A percentile compares a stretch with the other conserved stretches of the same genome.
phyloP scores from a whole-genome alignment of 73 alveolate species.

The Urostyla sp. region DNA sequence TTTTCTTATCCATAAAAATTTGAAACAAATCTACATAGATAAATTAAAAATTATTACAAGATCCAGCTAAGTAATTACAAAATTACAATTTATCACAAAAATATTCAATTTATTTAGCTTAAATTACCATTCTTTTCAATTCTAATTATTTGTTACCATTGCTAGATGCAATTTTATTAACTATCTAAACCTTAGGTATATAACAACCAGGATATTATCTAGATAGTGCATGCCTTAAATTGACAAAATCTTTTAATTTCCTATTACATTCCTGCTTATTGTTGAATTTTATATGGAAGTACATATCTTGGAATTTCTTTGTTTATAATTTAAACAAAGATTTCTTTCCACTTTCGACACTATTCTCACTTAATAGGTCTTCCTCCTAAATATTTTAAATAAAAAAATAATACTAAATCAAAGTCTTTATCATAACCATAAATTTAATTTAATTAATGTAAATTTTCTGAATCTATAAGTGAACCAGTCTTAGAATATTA shows the following conservation, averaged over 20 bases:
- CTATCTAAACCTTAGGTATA: slow-evolving; percentile 1
- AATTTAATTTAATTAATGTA: no score
- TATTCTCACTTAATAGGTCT: no score
- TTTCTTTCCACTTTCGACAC: no score
- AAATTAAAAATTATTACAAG: neutral
- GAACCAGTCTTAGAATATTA: no score
- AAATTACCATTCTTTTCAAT: neutral
- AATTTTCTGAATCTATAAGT: no score
- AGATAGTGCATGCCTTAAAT: slow-evolving; percentile 15
- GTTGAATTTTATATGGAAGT: no score
- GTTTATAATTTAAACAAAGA: no score
- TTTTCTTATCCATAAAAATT: neutral
- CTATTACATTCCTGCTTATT: no score
- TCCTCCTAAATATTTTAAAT: no score
- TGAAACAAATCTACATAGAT: slow-evolving; percentile 3
- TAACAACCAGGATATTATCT: slow-evolving; percentile 41
- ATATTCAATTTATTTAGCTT: neutral
- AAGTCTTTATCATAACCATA: no score
- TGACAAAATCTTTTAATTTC: slow-evolving; percentile 8
- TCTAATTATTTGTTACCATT: slow-evolving; percentile 8
- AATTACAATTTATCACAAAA: slow-evolving; percentile 14
- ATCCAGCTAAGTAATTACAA: slow-evolving; percentile 7
- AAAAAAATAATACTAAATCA: no score
- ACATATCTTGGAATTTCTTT: no score
- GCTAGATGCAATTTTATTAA: neutral